Conservation (phyloP, 805 yeast genomes). For the Isabelozyma pseudorhagii region DNA sequence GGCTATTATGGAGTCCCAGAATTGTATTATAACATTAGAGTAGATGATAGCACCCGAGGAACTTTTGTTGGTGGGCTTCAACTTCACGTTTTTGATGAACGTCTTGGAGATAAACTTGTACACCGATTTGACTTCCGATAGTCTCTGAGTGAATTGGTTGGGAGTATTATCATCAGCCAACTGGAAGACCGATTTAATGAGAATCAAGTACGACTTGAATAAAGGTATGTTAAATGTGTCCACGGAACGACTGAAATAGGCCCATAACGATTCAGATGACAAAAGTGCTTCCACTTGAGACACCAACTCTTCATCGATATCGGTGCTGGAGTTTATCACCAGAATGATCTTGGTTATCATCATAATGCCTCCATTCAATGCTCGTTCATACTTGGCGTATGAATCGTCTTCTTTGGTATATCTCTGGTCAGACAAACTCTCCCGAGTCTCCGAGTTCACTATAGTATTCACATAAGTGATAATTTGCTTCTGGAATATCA, state of each 20-base stretch:
- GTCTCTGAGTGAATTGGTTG: slow-evolving; percentile 9
- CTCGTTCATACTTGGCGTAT: slow-evolving; percentile 57
- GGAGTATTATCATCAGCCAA: slow-evolving; percentile 8
- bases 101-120: slow-evolving; percentile 44
- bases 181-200: slow-evolving; percentile 18
- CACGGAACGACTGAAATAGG: slow-evolving; percentile 21
- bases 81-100: slow-evolving; percentile 41
- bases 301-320: slow-evolving; percentile 4
- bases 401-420: slow-evolving; percentile 66
- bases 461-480: slow-evolving; percentile 52
- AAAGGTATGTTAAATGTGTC: slow-evolving; percentile 27
- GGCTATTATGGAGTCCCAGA: slow-evolving; percentile 45
- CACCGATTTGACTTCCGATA: slow-evolving; percentile 16
- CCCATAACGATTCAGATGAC: slow-evolving; percentile 33
- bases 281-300: slow-evolving; percentile 17
- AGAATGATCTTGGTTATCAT: slow-evolving; percentile 38
- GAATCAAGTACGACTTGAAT: slow-evolving; percentile 24
- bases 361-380: slow-evolving; percentile 47
- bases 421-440: slow-evolving; percentile 72
- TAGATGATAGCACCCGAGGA: slow-evolving; percentile 39
- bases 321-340: slow-evolving; percentile 14
- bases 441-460: slow-evolving; percentile 53
- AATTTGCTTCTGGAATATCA: slow-evolving; percentile 53
- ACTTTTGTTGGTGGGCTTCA: slow-evolving; percentile 18
- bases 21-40: slow-evolving; percentile 44